These are phyloP conservation scores for Aegilops speltoides DNA, from an alignment of 176 grass and related monocot genomes.

Conservation along the genomic window DNA sequence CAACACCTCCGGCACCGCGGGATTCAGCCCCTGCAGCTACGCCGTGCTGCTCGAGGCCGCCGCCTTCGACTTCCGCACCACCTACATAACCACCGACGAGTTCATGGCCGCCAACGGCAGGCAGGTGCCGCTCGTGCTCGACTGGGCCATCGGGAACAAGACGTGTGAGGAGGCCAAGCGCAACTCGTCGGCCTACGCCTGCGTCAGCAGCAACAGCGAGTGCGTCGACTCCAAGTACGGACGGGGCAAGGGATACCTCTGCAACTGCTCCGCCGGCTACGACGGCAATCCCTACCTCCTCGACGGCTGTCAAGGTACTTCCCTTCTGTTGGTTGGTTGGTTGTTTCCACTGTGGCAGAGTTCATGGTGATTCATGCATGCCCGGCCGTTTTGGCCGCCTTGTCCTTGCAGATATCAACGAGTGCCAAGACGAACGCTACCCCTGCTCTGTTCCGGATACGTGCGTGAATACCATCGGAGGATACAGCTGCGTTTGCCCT, in stretches of 20 bases:
- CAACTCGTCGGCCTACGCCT: conserved; percentile 49
- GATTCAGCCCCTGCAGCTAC: conserved; percentile 50
- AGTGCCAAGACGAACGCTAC: conserved; percentile 42
- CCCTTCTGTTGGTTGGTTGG: background rate
- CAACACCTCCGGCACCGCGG: conserved; percentile 16
- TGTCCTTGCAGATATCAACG: conserved; percentile 52
- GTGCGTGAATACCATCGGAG: conserved; percentile 48
- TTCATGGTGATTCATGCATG: background rate
- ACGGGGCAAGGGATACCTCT: conserved; percentile 47
- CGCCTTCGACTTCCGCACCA: conserved; percentile 48
- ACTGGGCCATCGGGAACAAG: conserved; percentile 66
- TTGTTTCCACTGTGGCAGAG: background rate
- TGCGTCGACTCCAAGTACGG: conserved; percentile 57
- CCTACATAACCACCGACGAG: conserved; percentile 46
- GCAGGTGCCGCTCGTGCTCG: conserved; percentile 49
- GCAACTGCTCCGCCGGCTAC: conserved; percentile 66
- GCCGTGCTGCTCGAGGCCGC: conserved; percentile 57
- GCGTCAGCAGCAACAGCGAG: conserved; percentile 36
- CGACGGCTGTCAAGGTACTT: conserved; percentile 57
- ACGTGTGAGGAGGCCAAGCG: conserved; percentile 41
- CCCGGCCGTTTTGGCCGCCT: background rate
- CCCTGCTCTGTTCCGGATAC: conserved; percentile 49
- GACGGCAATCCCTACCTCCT: conserved; percentile 70
- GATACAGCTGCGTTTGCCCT: conserved; percentile 51
- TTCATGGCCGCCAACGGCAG: conserved; percentile 16